Base-by-base conservation (phyloP, 1,284 basidiomycete species). In the Sporisorium scitamineum region DNA sequence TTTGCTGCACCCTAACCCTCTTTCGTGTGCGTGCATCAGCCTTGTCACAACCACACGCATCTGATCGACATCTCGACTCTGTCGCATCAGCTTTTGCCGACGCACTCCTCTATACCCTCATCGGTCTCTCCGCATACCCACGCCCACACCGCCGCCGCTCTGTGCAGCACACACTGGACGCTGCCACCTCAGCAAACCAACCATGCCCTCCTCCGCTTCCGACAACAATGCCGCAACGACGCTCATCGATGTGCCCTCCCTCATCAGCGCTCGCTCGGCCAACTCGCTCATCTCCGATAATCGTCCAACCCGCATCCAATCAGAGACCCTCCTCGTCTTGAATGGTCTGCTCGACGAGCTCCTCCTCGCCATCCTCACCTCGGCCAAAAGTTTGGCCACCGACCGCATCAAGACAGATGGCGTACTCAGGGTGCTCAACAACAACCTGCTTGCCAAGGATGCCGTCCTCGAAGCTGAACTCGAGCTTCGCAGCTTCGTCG, bases 331-430 rank as follows among this genome's bases (percentile, higher is more conserved):
- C 14, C 66, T 76, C 48, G 64, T 75, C 37, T 48, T 83, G 16
- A 83, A 83, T 47, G 62, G 59, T 22, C 60, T 81, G 20, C 79
- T 83, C 56, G 81, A 83, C 50, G 81, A 83, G 45, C 58, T 83
- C 16, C 76, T 83, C 2, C 71, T 80, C 44, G 32, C 68, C 44
- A 72, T 83, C 27, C 62, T 83, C 41, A 62, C 60, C 48, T 81
- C 81, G n/a, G 77, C 81, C 29, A 70, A 61, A 41, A 76, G 71
- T 48, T 52, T 83, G 7, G 74, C 80, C 18, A 80, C 81, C n/a
- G 77, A 83, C 39, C 76, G 81, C 42, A 83, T 83, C 70, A 83
- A 83, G 67, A 67, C 78, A 3, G 79, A 83, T 22, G 81, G 81
- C 27, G 64, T 83, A 44, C 76, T 83, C 37, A 71, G 58, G 41